Base-by-base conservation (phyloP, 179 eudicot species). In the Spinacia oleracea region DNA sequence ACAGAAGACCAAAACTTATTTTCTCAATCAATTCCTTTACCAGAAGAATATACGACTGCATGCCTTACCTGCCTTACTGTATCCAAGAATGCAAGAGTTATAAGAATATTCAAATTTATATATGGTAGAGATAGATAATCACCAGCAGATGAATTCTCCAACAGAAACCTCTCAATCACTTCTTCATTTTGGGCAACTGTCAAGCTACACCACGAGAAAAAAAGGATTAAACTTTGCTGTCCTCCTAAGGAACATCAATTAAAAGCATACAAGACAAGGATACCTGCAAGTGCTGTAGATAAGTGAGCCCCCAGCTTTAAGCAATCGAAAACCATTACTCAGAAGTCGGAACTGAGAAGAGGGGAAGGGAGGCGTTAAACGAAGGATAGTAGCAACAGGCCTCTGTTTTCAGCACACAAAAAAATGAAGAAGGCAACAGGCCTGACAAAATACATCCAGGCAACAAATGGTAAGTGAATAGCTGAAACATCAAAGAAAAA, bases 281-380 rank as follows among this genome's bases (percentile, higher is more conserved):
- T 72, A 93, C 99, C 99, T 96, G 97, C 99, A 96, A 56, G 99
- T 96, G 85, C 99, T 96, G 89, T 96, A 96, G 77, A 96, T 84
- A 72, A 96, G 98, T 42, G 70, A 85, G 72, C 99, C 99, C 63
- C 96, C 96, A 70, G 81, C 91, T 90, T 86, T 96, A 6, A 96
- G 90, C 83, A 96, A 77, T 85, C 91, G 87, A 74, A 93, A 96
- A 74, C 99, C 99, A 82, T 96, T 96, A 63, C 88, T 85, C 81
- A 96, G 84, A 76, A 96, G 95, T 70, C 85, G 91, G 25, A 92
- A 88, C 99, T 96, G 92, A 86, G 84, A 85, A 9, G 42, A 62
- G 27, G 65, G 63, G 64, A 79, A 71, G 32, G 65, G n/a, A 27
- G 46, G n/a, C 38, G 38, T 53, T 76, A 77, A 32, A 10, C 32